phyloP scores from a whole-genome alignment of 495 filamentous ascomycete species.

The Daldinia childiae region DNA sequence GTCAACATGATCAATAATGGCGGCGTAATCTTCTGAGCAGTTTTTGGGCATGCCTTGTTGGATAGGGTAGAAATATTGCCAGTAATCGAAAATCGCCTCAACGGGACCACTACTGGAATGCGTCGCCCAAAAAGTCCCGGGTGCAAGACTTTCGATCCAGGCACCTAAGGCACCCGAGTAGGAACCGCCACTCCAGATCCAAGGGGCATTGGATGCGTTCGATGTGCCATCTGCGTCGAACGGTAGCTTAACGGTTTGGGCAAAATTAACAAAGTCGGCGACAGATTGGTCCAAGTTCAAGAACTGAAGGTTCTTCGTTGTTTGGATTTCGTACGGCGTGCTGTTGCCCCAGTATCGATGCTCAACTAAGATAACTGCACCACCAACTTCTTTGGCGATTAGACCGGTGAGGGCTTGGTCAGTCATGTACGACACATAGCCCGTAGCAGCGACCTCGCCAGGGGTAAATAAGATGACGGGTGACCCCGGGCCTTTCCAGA shows the following conservation, averaged over 20 bases:
- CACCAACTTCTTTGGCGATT: conserved; percentile 61
- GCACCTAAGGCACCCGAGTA: conserved; percentile 69
- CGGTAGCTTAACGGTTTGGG: conserved; percentile 61
- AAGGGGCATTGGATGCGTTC: conserved; percentile 63
- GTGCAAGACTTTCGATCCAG: conserved; percentile 64
- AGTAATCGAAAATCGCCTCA: conserved; percentile 68
- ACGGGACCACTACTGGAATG: conserved; percentile 69
- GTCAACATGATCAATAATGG: conserved; percentile 67
- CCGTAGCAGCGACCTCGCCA: conserved; percentile 61
- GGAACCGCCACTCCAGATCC: conserved; percentile 69
- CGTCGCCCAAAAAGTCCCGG: conserved; percentile 73
- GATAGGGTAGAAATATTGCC: conserved; percentile 69
- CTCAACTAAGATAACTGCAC: conserved; percentile 64
- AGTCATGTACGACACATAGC: conserved; percentile 62
- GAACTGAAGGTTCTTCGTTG: conserved; percentile 65
- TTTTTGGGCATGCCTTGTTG: conserved; percentile 69
- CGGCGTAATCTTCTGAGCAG: conserved; percentile 65
- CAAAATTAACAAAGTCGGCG: conserved; percentile 68
- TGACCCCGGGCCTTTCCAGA: conserved; percentile 62
- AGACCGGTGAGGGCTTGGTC: conserved; percentile 59
- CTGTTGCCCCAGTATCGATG: conserved; percentile 64
- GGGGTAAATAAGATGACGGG: conserved; percentile 65
- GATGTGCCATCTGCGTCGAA: conserved; percentile 63
- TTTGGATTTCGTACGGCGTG: conserved; percentile 64
- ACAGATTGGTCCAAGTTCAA: conserved; percentile 68